phyloP scores from a whole-genome alignment of 495 filamentous ascomycete species.

The Penicillium lividum region DNA sequence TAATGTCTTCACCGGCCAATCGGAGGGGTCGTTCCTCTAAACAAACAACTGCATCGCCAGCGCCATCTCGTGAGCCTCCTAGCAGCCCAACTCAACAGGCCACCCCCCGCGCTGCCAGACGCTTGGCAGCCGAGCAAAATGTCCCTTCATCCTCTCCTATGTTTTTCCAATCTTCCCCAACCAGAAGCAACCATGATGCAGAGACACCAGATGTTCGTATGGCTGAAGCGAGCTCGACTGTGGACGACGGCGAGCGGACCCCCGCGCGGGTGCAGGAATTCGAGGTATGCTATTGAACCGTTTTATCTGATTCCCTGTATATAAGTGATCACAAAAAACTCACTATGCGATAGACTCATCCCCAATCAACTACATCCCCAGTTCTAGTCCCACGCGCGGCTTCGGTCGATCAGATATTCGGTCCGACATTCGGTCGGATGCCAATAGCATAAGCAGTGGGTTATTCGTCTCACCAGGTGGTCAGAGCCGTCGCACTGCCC shows the following conservation, averaged over 20 bases:
- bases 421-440: conserved; percentile 56
- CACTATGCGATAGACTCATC: conserved; percentile 67
- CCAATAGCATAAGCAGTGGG: conserved; percentile 77
- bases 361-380: conserved; percentile 83
- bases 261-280: conserved; percentile 60
- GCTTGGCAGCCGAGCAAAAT: conserved; percentile 38
- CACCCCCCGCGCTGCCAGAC: conserved; percentile 50
- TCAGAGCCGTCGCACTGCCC: conserved; percentile 41
- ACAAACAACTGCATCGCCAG: conserved; percentile 44
- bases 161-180: conserved; percentile 79
- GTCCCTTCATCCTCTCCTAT: conserved; percentile 73
- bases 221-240: conserved; percentile 60
- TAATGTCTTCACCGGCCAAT: conserved; percentile 53
- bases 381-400: conserved; percentile 73
- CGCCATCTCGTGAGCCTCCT: conserved; percentile 41
- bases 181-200: conserved; percentile 53
- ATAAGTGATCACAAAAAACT: not conserved
- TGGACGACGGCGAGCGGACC: conserved; percentile 70
- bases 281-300: conserved; percentile 57
- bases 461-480: conserved; percentile 75
- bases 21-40: conserved; percentile 46
- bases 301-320: not conserved
- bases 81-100: conserved; percentile 44
- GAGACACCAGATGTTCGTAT: conserved; percentile 55
- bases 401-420: conserved; percentile 44